A percentile compares a stretch with the other conserved stretches of the same genome.
Conservation (phyloP, 2,329 filamentous ascomycete species). For the Emmonsia crescens region DNA sequence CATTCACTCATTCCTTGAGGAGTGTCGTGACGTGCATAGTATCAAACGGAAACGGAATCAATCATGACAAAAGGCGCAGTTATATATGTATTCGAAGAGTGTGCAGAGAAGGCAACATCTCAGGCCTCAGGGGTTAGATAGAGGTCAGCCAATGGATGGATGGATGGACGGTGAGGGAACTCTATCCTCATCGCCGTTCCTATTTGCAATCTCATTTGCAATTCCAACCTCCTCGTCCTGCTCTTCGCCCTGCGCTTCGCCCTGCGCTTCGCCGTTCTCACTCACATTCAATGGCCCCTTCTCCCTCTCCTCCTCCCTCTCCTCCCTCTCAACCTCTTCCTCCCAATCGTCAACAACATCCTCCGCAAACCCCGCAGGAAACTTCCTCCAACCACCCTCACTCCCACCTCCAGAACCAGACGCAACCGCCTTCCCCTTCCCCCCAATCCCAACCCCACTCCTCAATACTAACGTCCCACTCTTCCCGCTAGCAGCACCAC, state of each 20-base stretch:
- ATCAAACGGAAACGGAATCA: too few relatives aligned
- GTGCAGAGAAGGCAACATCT: too few relatives aligned
- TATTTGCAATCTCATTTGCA: neutral
- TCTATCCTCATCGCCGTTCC: neutral
- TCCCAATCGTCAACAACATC: slow-evolving; percentile 39
- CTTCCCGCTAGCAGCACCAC: neutral
- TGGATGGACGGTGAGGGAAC: neutral
- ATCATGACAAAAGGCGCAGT: too few relatives aligned
- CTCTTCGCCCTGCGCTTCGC: neutral
- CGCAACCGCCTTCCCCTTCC: neutral
- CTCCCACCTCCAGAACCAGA: slow-evolving; percentile 18
- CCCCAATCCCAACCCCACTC: slow-evolving; percentile 11
- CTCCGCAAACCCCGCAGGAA: slow-evolving; percentile 17
- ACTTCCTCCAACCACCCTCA: slow-evolving; percentile 25
- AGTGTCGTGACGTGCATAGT: too few relatives aligned
- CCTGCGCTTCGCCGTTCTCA: neutral
- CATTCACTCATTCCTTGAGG: too few relatives aligned
- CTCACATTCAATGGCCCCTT: neutral
- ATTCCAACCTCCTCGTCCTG: neutral
- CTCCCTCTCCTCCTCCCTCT: slow-evolving; percentile 15
- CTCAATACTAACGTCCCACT: slow-evolving; percentile 13
- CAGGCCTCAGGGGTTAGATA: too few relatives aligned
- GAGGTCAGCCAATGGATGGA: too few relatives aligned
- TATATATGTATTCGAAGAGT: too few relatives aligned
- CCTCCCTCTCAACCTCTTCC: slow-evolving; percentile 35